Percentiles rank a stretch among this genome's conserved stretches.
phyloP scores from a whole-genome alignment of 305 asterid genomes.

The Rubia peregrina region DNA sequence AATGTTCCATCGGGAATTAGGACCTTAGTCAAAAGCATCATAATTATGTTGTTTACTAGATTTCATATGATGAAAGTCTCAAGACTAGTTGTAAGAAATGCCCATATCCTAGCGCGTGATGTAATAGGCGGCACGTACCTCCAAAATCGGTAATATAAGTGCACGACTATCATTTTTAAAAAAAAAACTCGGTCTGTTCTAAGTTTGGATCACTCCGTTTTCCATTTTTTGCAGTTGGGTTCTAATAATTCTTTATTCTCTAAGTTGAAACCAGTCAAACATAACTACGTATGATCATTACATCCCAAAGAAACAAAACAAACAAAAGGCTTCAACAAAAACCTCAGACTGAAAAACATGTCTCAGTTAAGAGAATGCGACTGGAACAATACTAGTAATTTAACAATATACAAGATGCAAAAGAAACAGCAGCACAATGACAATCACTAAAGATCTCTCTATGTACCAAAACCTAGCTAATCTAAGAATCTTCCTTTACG shows the following conservation, averaged over 20 bases:
- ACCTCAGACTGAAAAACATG: not conserved
- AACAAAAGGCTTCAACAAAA: not conserved
- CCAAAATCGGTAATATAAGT: too few relatives aligned
- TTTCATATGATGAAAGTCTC: too few relatives aligned
- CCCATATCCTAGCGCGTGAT: too few relatives aligned
- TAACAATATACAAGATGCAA: slow-evolving; percentile 13
- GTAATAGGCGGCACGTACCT: too few relatives aligned
- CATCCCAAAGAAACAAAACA: not conserved
- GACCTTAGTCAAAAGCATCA: too few relatives aligned
- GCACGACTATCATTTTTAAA: too few relatives aligned
- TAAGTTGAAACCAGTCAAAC: not conserved
- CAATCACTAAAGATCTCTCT: slow-evolving; percentile 2
- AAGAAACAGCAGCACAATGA: slow-evolving; percentile 3
- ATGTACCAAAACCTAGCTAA: slow-evolving; percentile 5
- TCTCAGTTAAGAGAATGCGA: not conserved
- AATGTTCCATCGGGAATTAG: too few relatives aligned
- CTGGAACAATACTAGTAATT: not conserved
- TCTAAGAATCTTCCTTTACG: slow-evolving; percentile 51
- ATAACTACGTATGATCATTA: not conserved
- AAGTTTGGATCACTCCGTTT: too few relatives aligned
- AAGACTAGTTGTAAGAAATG: too few relatives aligned
- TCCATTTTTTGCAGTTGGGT: not conserved
- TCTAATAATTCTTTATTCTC: not conserved
- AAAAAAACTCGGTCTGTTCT: too few relatives aligned
- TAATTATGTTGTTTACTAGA: too few relatives aligned